phyloP scores from a whole-genome alignment of 1,139 yeast genomes.

The Groenewaldozyma sp. region DNA sequence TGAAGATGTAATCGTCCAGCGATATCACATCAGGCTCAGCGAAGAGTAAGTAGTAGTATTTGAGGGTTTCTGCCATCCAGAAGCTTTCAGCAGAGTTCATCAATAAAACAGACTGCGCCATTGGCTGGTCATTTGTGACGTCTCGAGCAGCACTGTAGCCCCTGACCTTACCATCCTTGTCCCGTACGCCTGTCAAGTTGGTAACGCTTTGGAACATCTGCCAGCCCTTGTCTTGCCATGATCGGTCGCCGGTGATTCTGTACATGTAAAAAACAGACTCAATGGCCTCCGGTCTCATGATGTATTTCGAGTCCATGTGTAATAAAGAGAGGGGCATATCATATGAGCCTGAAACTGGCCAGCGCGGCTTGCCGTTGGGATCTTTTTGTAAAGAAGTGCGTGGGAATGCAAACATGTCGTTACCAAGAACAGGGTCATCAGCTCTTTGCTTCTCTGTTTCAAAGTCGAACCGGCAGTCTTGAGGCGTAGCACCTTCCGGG shows the following conservation, averaged over 20 bases:
- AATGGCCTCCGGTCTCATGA: slow-evolving; percentile 67
- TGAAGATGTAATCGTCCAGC: slow-evolving; percentile 62
- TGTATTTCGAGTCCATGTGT: slow-evolving; percentile 41
- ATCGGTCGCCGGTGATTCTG: slow-evolving; percentile 61
- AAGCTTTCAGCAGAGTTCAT: slow-evolving; percentile 51
- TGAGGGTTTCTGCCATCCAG: slow-evolving; percentile 76
- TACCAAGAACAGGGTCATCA: not conserved
- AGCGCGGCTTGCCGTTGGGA: slow-evolving; percentile 15
- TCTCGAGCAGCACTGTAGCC: slow-evolving; percentile 43
- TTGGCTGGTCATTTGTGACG: slow-evolving; percentile 34
- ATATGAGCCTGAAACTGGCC: slow-evolving; percentile 24
- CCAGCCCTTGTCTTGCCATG: slow-evolving; percentile 67
- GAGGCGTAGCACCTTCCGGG: slow-evolving; percentile 18
- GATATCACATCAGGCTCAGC: slow-evolving; percentile 51
- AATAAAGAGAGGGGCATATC: slow-evolving; percentile 30
- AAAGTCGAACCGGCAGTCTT: slow-evolving; percentile 23
- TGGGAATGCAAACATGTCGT: slow-evolving; percentile 31
- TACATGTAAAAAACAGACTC: slow-evolving; percentile 69
- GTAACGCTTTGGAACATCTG: slow-evolving; percentile 48
- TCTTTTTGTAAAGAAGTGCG: slow-evolving; percentile 25
- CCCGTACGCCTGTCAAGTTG: slow-evolving; percentile 17
- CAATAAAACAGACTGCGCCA: slow-evolving; percentile 16
- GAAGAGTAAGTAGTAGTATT: slow-evolving; percentile 62
- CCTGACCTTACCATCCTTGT: slow-evolving; percentile 29
- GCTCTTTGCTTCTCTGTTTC: slow-evolving; percentile 7